Evolutionary conservation across 345 rosid genomes (phyloP), one percentile per base, ranked within the genome.

Genomic region (Cardamine occulta): DNA sequence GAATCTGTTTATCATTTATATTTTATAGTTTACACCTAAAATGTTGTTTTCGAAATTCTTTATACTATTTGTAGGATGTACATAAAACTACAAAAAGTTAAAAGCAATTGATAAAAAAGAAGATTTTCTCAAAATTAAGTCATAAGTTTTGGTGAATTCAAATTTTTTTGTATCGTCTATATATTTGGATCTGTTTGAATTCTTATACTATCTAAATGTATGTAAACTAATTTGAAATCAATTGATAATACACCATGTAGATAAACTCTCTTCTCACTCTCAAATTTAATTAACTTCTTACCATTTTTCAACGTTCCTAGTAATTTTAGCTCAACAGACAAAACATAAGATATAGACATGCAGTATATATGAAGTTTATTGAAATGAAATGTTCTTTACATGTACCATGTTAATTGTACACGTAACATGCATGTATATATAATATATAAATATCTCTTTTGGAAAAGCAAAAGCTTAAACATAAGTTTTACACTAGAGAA

Each of bases 381-480:
- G 31, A 28, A 28, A 14, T 28, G 31, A 28, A 28, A 14, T 55
- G 54, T 24, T 45, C 61, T 70, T 62, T 76, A 21, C n/a, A 57
- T 62, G 70, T 23, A 69, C 70, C 35, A 77, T 71, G 66, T 64
- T 77, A 56, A 71, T 65, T 48, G 13, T 28, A 65, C 76, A 77
- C 76, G 77, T 77, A 71, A 64, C 68, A 71, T 72, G 73, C 59
- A 48, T 51, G 49, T 64, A 35, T 48, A 39, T 64, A 69, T 61
- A 26, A 63, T 70, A 52, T n/a, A 53, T 23, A 44, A 7, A 32
- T 45, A 8, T 29, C 3, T 76, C 77, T 77, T 84, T 85, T 77
- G 64, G 34, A 59, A 85, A 86, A 89, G 91, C 64, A 80, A 82
- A 87, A 75, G 80, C 68, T 23, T 58, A 37, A 55, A 31, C 63